Conservation (phyloP, 176 grass and related monocot species). For the Triticum dicoccoides region DNA sequence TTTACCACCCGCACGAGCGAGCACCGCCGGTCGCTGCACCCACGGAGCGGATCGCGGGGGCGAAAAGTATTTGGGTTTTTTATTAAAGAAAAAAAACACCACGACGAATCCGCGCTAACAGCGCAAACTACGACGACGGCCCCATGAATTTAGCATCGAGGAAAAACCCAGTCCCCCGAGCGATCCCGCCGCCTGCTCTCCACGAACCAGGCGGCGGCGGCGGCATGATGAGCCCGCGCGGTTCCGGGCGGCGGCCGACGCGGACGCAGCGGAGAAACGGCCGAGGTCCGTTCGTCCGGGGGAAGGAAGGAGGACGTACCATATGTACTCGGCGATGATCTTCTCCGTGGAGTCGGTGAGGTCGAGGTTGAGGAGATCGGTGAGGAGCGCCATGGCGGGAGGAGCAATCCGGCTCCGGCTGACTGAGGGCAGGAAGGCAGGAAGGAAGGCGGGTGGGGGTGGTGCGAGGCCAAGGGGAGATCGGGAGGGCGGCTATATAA, state of each 20-base stretch:
- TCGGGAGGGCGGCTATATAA: constrained; percentile 42
- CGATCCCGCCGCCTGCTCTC: background rate
- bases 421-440: background rate
- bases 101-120: constrained; percentile 4
- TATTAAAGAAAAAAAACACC: background rate
- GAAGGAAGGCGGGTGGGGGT: background rate
- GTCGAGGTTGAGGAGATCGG: constrained; percentile 91
- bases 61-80: background rate
- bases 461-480: constrained; percentile 15
- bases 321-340: constrained; percentile 99
- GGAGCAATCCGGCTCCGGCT: background rate
- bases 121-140: background rate
- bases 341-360: constrained; percentile 74
- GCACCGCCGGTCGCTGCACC: background rate
- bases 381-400: constrained; percentile 68
- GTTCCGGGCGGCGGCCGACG: background rate
- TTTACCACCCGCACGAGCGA: background rate
- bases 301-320: constrained; percentile 37
- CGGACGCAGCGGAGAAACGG: background rate
- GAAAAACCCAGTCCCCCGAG: background rate
- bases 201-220: background rate
- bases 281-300: background rate
- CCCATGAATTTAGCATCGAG: background rate
- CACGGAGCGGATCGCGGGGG: background rate
- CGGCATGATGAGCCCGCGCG: background rate